Evolutionary conservation across 345 rosid species (phyloP).

Genomic region (Eucalyptus cloeziana): DNA sequence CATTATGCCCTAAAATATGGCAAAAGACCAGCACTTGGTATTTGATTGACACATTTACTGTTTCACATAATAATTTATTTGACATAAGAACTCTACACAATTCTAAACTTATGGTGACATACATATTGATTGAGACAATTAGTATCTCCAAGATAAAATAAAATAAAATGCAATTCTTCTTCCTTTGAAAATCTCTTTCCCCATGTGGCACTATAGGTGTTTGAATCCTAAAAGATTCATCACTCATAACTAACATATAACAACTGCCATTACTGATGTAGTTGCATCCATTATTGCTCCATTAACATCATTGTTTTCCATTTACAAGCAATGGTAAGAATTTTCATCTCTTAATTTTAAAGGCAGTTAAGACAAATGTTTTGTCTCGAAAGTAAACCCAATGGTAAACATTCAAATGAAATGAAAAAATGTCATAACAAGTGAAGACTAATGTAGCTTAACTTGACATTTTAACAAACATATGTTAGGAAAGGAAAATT

Average conservation of each 20-base stretch:
- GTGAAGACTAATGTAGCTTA: neutral
- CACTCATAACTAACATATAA: neutral
- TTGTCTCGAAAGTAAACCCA: neutral
- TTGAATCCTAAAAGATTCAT: neutral
- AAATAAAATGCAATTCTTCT: neutral
- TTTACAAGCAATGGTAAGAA: neutral
- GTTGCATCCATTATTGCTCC: neutral
- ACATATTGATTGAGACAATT: neutral
- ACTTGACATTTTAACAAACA: neutral
- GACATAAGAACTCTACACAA: neutral
- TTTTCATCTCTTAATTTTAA: neutral
- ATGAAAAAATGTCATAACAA: neutral
- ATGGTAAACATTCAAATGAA: neutral
- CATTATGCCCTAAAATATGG: neutral
- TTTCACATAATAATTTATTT: neutral
- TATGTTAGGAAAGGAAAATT: no score
- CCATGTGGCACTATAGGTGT: neutral
- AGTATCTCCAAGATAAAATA: no score
- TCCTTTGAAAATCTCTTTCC: neutral
- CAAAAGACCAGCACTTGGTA: neutral
- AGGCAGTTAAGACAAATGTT: neutral
- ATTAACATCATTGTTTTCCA: neutral
- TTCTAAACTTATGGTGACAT: neutral
- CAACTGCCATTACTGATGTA: neutral
- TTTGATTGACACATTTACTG: neutral